Evolutionary conservation across 495 filamentous ascomycete genomes (phyloP), one percentile per base, ranked within the genome.

Genomic region (Parathielavia appendiculata): DNA sequence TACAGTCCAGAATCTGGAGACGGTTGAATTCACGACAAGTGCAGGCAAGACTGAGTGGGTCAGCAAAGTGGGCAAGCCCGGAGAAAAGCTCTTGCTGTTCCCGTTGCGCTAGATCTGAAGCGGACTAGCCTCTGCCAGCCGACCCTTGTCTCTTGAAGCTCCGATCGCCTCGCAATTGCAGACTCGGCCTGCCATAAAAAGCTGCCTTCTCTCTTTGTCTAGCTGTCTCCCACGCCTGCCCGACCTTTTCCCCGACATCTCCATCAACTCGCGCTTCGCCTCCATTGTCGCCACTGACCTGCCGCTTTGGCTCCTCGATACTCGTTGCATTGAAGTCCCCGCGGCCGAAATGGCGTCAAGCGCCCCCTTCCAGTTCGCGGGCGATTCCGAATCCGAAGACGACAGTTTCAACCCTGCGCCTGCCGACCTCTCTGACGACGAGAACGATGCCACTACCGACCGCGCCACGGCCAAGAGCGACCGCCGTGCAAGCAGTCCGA

Each of bases 331-430:
- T 10, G 38, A 34, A 26, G 32, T 34, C 19, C 57, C 16, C 39
- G 22, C 20, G n/a, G 53, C 40, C 30, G 59, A 45, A 20, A 71
- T 71, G 69, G 65, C 69, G 51, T 70, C 69, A 6, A 60, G 47
- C 62, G 62, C 51, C 41, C 57, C 62, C 38, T 53, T 54, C 36
- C 63, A 61, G 16, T 67, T 56, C 46, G 64, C 58, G 22, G 68
- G 64, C 63, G 87, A 86, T 56, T 89, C 86, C 54, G 88, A 89
- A 22, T 69, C 66, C 30, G 88, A 91, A 53, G 87, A 91, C 55
- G 88, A 90, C 63, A 85, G 89, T 62, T 92, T 92, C 74, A 91
- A 92, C 67, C 89, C 89, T 32, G 78, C 75, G 23, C 81, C 83
- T 11, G 83, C 75, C 50, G 83, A 87, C 53, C 69, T 85, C 4